Percentiles rank a stretch among this genome's conserved stretches.
phyloP scores from a whole-genome alignment of 2,329 filamentous ascomycete species.

The Cladosporium sp. region DNA sequence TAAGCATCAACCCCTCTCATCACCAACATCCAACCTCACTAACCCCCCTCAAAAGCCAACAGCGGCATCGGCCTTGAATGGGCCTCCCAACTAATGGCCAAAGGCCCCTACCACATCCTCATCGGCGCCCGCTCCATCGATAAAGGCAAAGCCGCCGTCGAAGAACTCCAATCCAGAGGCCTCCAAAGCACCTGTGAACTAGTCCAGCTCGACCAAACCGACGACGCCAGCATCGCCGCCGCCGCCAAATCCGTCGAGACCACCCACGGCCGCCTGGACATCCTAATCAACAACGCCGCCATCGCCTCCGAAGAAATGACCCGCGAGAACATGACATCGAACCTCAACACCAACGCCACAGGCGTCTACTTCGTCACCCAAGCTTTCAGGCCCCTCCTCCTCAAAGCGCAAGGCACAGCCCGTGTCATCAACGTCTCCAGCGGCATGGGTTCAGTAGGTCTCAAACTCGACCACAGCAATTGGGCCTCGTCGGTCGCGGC shows the following conservation, averaged over 20 bases:
- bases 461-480: constrained; percentile 30
- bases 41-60: constrained; percentile 44
- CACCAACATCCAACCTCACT: not conserved
- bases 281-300: constrained; percentile 49
- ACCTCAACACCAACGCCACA: constrained; percentile 48
- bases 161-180: constrained; percentile 34
- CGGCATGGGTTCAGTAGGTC: constrained; percentile 37
- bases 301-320: constrained; percentile 25
- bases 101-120: constrained; percentile 54
- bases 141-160: constrained; percentile 52
- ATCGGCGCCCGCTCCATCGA: constrained; percentile 53
- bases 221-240: constrained; percentile 52
- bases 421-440: constrained; percentile 41
- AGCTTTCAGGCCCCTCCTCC: constrained; percentile 47
- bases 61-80: constrained; percentile 60
- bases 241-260: constrained; percentile 45
- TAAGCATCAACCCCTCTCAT: not conserved
- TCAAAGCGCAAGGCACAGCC: constrained; percentile 30
- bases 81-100: constrained; percentile 51
- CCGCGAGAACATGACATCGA: constrained; percentile 34
- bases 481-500: constrained; percentile 32
- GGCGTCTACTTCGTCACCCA: constrained; percentile 47
- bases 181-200: constrained; percentile 39
- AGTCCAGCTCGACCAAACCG: constrained; percentile 53
- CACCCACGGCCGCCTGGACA: constrained; percentile 40